Evolutionary conservation across 2,329 filamentous ascomycete species (phyloP).

Genomic region (Fusarium keratoplasticum): DNA sequence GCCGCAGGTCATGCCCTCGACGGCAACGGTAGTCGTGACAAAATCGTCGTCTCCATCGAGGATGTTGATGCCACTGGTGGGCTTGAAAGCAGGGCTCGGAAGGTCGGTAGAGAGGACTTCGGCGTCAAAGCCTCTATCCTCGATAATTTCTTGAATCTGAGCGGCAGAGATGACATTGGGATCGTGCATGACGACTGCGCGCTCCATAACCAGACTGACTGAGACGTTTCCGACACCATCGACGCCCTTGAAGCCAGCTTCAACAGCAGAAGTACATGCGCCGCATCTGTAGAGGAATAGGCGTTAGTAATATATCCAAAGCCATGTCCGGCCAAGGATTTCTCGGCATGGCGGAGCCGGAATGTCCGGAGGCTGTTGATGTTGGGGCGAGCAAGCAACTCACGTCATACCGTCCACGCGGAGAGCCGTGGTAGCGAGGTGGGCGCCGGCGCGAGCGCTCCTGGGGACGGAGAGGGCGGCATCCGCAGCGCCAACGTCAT

Average conservation of each 20-base stretch:
- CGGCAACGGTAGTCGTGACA: conserved; percentile 79
- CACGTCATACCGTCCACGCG: conserved; percentile 89
- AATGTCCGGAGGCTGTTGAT: conserved; percentile 20
- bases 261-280: conserved; percentile 94
- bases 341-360: conserved; percentile 13
- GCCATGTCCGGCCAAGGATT: not conserved
- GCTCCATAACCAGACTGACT: conserved; percentile 93
- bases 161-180: conserved; percentile 78
- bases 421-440: conserved; percentile 90
- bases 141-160: conserved; percentile 84
- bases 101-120: conserved; percentile 87
- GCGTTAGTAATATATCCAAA: conserved; percentile 46
- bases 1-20: conserved; percentile 92
- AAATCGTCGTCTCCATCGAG: conserved; percentile 55
- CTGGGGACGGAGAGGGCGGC: conserved; percentile 37
- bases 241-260: conserved; percentile 87
- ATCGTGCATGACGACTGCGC: conserved; percentile 94
- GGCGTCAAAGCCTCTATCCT: conserved; percentile 92
- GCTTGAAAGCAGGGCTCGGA: conserved; percentile 63
- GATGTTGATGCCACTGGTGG: conserved; percentile 49
- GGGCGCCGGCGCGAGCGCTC: conserved; percentile 56
- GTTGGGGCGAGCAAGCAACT: conserved; percentile 49
- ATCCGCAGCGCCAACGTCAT: conserved; percentile 29
- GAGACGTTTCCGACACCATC: conserved; percentile 87
- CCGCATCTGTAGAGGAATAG: conserved; percentile 74